Conservation (phyloP, 345 rosid species). For the Linum tenue region DNA sequence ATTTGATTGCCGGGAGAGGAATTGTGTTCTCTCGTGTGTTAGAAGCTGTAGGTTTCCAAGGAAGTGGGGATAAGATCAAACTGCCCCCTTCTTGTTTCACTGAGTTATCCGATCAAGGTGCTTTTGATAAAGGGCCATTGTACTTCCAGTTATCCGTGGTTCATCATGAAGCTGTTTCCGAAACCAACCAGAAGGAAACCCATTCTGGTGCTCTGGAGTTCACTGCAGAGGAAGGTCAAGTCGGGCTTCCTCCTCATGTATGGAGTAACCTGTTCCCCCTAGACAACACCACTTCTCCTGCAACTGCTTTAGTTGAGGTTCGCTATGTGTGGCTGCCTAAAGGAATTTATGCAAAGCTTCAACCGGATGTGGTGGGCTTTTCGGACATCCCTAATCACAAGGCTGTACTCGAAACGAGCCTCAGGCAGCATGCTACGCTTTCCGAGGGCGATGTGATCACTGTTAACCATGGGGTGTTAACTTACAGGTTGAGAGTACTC, state of each 20-base stretch:
- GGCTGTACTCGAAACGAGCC: slow-evolving; percentile 88
- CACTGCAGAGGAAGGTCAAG: slow-evolving; percentile 74
- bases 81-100: slow-evolving; percentile 70
- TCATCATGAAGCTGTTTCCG: slow-evolving; percentile 32
- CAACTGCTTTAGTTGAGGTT: slow-evolving; percentile 49
- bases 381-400: slow-evolving; percentile 91
- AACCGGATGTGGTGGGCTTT: slow-evolving; percentile 71
- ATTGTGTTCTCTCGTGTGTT: slow-evolving; percentile 46
- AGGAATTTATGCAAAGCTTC: slow-evolving; percentile 90
- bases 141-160: slow-evolving; percentile 61
- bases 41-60: slow-evolving; percentile 69
- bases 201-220: slow-evolving; percentile 93
- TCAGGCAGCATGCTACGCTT: slow-evolving; percentile 91
- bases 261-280: slow-evolving; percentile 64
- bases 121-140: slow-evolving; percentile 83
- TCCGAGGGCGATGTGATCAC: slow-evolving; percentile 60
- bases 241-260: slow-evolving; percentile 80
- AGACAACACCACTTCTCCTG: slow-evolving; percentile 16
- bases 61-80: slow-evolving; percentile 80
- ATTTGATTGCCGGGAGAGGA: slow-evolving; percentile 62
- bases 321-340: slow-evolving; percentile 62
- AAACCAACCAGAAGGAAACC: slow-evolving; percentile 27
- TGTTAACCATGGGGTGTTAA: slow-evolving; percentile 64
- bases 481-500: slow-evolving; percentile 60
- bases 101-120: slow-evolving; percentile 83